These are phyloP conservation scores for Trypanosoma theileri DNA, from an alignment of 208 protist genomes.

Conservation along the genomic window DNA sequence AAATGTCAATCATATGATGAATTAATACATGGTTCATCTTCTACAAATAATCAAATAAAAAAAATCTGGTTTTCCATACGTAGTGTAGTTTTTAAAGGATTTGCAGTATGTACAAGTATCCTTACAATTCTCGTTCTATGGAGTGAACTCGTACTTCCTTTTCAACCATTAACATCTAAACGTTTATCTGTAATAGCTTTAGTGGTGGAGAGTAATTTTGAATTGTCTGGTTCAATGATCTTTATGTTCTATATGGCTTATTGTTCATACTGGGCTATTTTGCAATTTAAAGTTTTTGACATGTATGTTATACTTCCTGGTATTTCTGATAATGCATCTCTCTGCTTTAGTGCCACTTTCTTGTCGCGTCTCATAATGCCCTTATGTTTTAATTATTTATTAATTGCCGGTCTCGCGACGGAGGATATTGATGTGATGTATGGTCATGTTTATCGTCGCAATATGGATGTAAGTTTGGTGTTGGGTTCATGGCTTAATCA, in stretches of 20 bases:
- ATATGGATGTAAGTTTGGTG: slow-evolving; percentile 85
- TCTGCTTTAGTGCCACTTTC: slow-evolving; percentile 91
- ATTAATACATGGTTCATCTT: slow-evolving; percentile 52
- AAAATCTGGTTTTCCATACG: slow-evolving; percentile 72
- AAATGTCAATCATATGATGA: slow-evolving; percentile 70
- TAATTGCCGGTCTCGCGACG: slow-evolving; percentile 69
- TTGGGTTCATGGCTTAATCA: slow-evolving; percentile 79
- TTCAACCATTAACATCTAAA: slow-evolving; percentile 45
- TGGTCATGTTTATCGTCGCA: slow-evolving; percentile 82
- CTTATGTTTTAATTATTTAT: slow-evolving; percentile 90
- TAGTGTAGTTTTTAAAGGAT: slow-evolving; percentile 57
- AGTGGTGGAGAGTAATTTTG: slow-evolving; percentile 64
- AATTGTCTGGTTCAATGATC: slow-evolving; percentile 78
- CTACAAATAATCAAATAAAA: slow-evolving; percentile 59
- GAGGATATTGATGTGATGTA: slow-evolving; percentile 78
- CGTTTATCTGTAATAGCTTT: slow-evolving; percentile 77
- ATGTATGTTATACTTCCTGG: slow-evolving; percentile 86
- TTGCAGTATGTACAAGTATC: slow-evolving; percentile 45
- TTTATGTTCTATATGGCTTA: slow-evolving; percentile 92
- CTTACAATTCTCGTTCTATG: slow-evolving; percentile 83
- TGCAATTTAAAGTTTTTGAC: slow-evolving; percentile 91
- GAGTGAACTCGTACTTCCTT: slow-evolving; percentile 83
- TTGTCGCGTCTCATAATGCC: slow-evolving; percentile 90
- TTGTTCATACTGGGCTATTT: slow-evolving; percentile 88
- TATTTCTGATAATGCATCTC: slow-evolving; percentile 84